Evolutionary conservation across 2,329 filamentous ascomycete species (phyloP), one percentile per base, ranked within the genome.

Genomic region (Drechslerella dactyloides): DNA sequence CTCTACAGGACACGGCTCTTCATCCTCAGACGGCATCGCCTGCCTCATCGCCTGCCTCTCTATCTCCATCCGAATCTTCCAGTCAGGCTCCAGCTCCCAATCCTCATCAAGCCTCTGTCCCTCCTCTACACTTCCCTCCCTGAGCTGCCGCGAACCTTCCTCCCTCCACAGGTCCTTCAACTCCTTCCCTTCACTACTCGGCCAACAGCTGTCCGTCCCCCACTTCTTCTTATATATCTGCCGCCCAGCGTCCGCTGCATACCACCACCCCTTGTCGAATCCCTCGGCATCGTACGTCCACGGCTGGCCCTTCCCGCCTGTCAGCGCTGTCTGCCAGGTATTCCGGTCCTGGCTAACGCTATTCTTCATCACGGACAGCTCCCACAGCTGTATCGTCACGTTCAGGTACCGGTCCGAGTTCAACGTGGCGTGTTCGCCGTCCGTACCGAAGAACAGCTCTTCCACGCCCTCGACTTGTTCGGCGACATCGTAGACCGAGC

Each of bases 281-380:
- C 54, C 59, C 48, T 30, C 19, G 40, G 84, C 73, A 55, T 83
- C 78, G 69, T 84, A 81, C 75, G 85, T 83, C 70, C 82, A 86
- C 1, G 83, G 84, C 76, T 86, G 84, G 10, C 82, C 83, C 23
- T 79, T 59, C 0, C 84, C 84, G 21, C 84, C 84, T 2, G 77
- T 80, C 75, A 85, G 84, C 44, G 81, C 80, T 1, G 75, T 76
- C 75, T 85, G 84, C 84, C 84, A 86, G 8, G 80, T 82, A 77
- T 85, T 44, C 83, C 79, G 19, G 76, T 75, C 17, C 73, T 73
- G 68, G 77, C 78, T 2, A 70, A 68, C 15, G 53, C 42, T 5
- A 6, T 37, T 51, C 65, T 75, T 50, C 57, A 60, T 15, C 42
- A 15, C 23, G 77, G 76, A 74, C 81, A 79, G 64, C 77, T 76